Evolutionary conservation across 495 filamentous ascomycete genomes (phyloP).

Genomic region (Hyaloscypha hepaticicola): DNA sequence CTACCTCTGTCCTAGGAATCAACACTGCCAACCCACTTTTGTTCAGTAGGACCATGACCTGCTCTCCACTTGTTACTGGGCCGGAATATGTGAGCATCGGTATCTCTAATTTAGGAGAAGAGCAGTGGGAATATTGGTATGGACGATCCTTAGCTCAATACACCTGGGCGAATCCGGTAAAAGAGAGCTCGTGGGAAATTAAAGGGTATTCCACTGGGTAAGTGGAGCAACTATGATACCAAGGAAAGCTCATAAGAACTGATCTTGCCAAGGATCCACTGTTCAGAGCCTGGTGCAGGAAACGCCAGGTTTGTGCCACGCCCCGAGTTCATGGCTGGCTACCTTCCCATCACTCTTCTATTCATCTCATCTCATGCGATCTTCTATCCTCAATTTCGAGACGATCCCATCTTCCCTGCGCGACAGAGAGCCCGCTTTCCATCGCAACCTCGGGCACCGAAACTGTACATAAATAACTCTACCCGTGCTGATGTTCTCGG

Average conservation of each 20-base stretch:
- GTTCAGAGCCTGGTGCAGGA: neutral
- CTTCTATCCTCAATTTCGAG: neutral
- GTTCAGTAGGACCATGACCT: neutral
- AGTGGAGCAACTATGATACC: neutral
- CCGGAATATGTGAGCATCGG: neutral
- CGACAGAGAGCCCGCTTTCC: neutral
- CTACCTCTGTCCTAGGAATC: too few species aligned
- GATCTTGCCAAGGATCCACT: neutral
- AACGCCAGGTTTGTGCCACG: neutral
- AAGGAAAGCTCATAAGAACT: neutral
- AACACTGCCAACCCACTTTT: too few species aligned
- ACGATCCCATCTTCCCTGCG: neutral
- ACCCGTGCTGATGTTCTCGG: slow-evolving; percentile 2
- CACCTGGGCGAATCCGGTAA: slow-evolving; percentile 5
- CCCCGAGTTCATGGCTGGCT: neutral
- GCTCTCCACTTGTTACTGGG: neutral
- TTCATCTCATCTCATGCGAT: slow-evolving; percentile 8
- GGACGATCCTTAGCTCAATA: neutral
- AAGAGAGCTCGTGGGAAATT: slow-evolving; percentile 8
- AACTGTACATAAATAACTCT: neutral
- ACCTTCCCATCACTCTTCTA: neutral
- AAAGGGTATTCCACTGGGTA: slow-evolving; percentile 12
- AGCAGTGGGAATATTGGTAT: slow-evolving; percentile 14
- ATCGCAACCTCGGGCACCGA: neutral
- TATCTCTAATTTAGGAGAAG: neutral